A percentile compares a stretch with the other conserved stretches of the same genome.
These are phyloP conservation scores for Chamaenerion angustifolium DNA, from an alignment of 345 rosid species.

Conservation along the genomic window DNA sequence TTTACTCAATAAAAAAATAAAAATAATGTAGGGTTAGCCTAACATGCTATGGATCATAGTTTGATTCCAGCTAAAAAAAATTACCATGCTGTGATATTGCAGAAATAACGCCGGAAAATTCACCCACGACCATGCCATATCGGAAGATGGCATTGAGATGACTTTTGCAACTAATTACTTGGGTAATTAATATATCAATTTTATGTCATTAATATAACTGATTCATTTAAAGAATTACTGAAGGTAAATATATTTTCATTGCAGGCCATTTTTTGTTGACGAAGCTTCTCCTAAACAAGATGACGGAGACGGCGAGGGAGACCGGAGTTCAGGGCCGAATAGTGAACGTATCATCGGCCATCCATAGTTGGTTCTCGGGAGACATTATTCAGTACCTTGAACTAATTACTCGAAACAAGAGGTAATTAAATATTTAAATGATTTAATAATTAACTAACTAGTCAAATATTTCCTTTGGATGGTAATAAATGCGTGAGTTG, in stretches of 20 bases:
- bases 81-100: no score
- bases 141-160: conserved; percentile 98
- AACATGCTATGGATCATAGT: no score
- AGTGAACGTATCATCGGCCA: conserved; percentile 77
- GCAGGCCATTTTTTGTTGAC: conserved; percentile 87
- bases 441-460: background rate
- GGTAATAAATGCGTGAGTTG: background rate
- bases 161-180: conserved; percentile 92
- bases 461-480: background rate
- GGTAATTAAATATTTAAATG: conserved; percentile 18
- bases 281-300: conserved; percentile 45
- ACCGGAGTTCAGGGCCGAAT: conserved; percentile 62
- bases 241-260: background rate
- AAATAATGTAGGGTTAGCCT: no score
- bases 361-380: conserved; percentile 85
- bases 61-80: no score
- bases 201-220: background rate
- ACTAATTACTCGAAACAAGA: conserved; percentile 49
- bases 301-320: conserved; percentile 58
- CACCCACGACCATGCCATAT: conserved; percentile 73
- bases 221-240: background rate
- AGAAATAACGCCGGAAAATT: conserved; percentile 96
- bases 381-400: conserved; percentile 60
- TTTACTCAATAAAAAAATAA: no score
- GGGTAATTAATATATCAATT: conserved; percentile 23